phyloP scores from a whole-genome alignment of 305 asterid species.

The Salvia sclarea region DNA sequence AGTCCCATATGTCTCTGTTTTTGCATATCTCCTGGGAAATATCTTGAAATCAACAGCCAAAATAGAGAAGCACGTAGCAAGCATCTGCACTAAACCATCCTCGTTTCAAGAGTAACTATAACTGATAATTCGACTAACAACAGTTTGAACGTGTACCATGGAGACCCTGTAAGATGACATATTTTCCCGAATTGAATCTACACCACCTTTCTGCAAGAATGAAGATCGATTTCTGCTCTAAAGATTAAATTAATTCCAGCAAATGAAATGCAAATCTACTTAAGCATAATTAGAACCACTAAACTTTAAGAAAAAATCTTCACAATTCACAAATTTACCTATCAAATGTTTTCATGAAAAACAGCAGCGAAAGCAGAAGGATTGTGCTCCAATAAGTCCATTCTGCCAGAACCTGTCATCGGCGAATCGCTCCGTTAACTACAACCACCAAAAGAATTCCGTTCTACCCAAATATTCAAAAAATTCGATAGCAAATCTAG shows the following conservation, averaged over 20 bases:
- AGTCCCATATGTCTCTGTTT: constrained; percentile 91
- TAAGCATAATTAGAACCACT: constrained; percentile 22
- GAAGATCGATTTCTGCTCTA: constrained; percentile 63
- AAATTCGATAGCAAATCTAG: neutral
- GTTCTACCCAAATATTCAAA: neutral
- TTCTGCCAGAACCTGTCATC: constrained; percentile 71
- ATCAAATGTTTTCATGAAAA: constrained; percentile 40
- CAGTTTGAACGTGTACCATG: constrained; percentile 50
- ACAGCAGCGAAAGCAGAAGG: constrained; percentile 46
- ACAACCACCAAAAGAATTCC: constrained; percentile 16
- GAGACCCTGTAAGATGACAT: constrained; percentile 78
- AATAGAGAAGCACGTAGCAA: constrained; percentile 70
- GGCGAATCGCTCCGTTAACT: constrained; percentile 26
- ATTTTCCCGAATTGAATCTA: constrained; percentile 48
- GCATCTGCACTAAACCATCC: constrained; percentile 62
- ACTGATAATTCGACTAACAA: constrained; percentile 27
- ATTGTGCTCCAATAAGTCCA: constrained; percentile 60
- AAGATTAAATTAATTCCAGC: constrained; percentile 42
- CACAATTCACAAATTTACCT: constrained; percentile 46
- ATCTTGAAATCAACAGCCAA: constrained; percentile 94
- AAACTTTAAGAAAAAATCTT: constrained; percentile 17
- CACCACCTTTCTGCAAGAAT: constrained; percentile 53
- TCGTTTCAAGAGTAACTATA: constrained; percentile 25
- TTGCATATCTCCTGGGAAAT: constrained; percentile 90
- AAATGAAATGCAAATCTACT: constrained; percentile 17